Base-by-base conservation (phyloP, 2,329 filamentous ascomycete species). In the Cladosporium cucumerinum region DNA sequence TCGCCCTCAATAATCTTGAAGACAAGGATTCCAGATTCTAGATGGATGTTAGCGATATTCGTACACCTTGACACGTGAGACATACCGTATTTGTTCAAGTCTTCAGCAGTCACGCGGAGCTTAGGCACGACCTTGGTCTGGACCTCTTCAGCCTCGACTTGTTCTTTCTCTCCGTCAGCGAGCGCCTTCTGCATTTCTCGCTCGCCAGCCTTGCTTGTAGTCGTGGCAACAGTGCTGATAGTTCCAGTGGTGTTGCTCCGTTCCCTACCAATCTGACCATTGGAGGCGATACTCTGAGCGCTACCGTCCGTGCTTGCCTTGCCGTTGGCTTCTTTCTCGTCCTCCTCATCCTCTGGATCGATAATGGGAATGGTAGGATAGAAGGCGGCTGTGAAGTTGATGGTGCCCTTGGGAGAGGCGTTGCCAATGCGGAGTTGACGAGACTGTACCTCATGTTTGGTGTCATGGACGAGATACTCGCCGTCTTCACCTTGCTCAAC, bases 1-100 rank as follows among this genome's bases (percentile, higher is more conserved):
- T 97, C 90, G 26, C 89, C 93, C 67, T 98, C 93, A 75, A 97
- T 87, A 65, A 99, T 86, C 75, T 93, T 94, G 85, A 99, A 98
- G 63, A 99, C 91, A 68, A 99, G 84, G 64, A 99, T 85, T 69
- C 95, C 95, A 64, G 91, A 95, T 80, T 98, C 93, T 88, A 68
- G 2, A 51, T 61, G 57, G 59, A 18, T 71, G 14, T 62, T 62
- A 62, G 60, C 60, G 5, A 16, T 2, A 2, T 11, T 55, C 23
- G 4, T 21, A 26, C 26, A n/a, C 16, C 36, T 28, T 28, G 65
- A 25, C 12, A 32, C 26, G 11, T 36, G 12, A 4, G 2, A 72
- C 83, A 74, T 82, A 89, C 87, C 86, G 75, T 97, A 89, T 74
- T 90, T 87, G 70, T 89, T 80, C 23, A 99, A 84, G 74, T 98